Conservation (phyloP, 1,139 yeast genomes). For the Spencermartinsiella ligniputridi region DNA sequence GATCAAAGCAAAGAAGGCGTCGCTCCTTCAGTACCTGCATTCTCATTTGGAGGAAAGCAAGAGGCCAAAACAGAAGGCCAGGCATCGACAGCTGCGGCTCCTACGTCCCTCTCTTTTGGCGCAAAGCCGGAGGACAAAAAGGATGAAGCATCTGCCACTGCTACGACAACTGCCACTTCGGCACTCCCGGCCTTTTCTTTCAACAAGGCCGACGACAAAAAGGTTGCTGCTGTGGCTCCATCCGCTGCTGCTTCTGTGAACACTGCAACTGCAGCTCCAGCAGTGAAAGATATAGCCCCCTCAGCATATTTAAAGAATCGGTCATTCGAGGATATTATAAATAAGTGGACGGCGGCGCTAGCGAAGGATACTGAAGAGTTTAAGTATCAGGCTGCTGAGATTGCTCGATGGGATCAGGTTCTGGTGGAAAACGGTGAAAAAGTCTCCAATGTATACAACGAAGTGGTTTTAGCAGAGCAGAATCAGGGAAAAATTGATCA, state of each 20-base stretch:
- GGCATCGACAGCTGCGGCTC: not conserved
- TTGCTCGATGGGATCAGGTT: slow-evolving; percentile 80
- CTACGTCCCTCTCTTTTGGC: slow-evolving; percentile 2
- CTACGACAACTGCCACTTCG: slow-evolving; percentile 9
- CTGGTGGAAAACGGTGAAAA: slow-evolving; percentile 83
- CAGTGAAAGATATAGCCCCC: slow-evolving; percentile 20
- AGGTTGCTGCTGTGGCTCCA: slow-evolving; percentile 5
- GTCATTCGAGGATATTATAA: slow-evolving; percentile 85
- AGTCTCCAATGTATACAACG: slow-evolving; percentile 71
- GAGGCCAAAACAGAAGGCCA: not conserved
- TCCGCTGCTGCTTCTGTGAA: slow-evolving; percentile 24
- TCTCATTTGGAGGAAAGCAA: not conserved
- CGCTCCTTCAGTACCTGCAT: not conserved
- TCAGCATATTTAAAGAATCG: slow-evolving; percentile 83
- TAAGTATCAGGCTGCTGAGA: slow-evolving; percentile 68
- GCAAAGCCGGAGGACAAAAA: slow-evolving; percentile 3
- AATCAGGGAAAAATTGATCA: slow-evolving; percentile 84
- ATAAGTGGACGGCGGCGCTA: slow-evolving; percentile 89
- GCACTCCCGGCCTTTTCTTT: slow-evolving; percentile 3
- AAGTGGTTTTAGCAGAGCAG: slow-evolving; percentile 78
- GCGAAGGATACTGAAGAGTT: slow-evolving; percentile 69
- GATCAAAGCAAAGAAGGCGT: slow-evolving; percentile 2
- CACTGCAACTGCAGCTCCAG: slow-evolving; percentile 3
- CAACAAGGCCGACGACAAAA: slow-evolving; percentile 5
- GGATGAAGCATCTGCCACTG: slow-evolving; percentile 12